Evolutionary conservation across 768 basidiomycete species (phyloP).

Genomic region (Saitozyma sp.): DNA sequence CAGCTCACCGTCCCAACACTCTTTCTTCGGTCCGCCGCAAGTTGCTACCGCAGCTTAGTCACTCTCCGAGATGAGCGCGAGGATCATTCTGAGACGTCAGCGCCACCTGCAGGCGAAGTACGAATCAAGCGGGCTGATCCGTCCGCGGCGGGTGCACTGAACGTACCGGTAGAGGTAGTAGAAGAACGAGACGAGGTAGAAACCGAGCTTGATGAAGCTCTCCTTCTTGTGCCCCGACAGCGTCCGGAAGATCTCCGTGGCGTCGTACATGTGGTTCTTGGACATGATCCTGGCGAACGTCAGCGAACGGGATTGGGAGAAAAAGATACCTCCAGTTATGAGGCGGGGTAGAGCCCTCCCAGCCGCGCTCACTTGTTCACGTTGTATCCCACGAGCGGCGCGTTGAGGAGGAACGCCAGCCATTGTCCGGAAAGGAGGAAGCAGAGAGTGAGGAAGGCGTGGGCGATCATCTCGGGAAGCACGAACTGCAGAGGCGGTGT

Average conservation of each 20-base stretch:
- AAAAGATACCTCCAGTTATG: background rate
- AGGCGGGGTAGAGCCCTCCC: background rate
- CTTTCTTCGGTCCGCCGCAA: too few species aligned
- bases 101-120: background rate
- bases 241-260: conserved; percentile 98
- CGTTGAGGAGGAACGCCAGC: conserved; percentile 86
- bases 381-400: conserved; percentile 82
- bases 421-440: conserved; percentile 97
- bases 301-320: background rate
- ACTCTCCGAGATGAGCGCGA: conserved; percentile 68
- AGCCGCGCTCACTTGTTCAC: conserved; percentile 79
- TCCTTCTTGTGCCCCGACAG: conserved; percentile 92
- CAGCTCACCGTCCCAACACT: too few species aligned
- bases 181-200: conserved; percentile 58
- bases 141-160: background rate
- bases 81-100: conserved; percentile 67
- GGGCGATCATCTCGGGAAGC: conserved; percentile 90
- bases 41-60: conserved; percentile 7
- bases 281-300: conserved; percentile 68
- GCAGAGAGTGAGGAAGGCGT: conserved; percentile 82
- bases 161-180: conserved; percentile 68
- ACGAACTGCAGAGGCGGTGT: conserved; percentile 68
- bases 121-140: conserved; percentile 11
- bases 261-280: conserved; percentile 98
- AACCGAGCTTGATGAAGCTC: conserved; percentile 86